Conservation (phyloP, 108 stramenopile genomes). For the Skeletonema marinoi region DNA sequence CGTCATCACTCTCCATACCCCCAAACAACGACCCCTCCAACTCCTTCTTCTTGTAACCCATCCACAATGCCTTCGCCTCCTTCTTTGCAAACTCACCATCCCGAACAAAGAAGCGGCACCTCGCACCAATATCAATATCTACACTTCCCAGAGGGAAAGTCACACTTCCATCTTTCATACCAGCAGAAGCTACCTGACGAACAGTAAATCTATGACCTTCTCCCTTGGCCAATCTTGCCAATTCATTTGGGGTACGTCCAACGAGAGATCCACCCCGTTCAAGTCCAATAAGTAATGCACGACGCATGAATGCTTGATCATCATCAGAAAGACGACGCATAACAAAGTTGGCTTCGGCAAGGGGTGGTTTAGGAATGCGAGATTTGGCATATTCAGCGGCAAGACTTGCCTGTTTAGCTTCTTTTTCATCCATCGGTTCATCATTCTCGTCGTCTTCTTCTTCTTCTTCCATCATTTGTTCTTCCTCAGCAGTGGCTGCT, state of each 20-base stretch:
- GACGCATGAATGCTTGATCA: constrained; percentile 84
- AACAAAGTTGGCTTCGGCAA: constrained; percentile 88
- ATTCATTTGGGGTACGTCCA: constrained; percentile 62
- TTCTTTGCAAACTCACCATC: constrained; percentile 86
- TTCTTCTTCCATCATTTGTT: constrained; percentile 47
- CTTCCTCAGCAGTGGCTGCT: constrained; percentile 58
- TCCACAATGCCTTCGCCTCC: constrained; percentile 86
- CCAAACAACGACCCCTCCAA: constrained; percentile 43
- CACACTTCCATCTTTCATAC: constrained; percentile 88
- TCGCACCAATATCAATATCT: constrained; percentile 68
- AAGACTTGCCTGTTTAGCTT: constrained; percentile 35
- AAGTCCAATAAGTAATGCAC: constrained; percentile 74
- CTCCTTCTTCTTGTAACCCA: constrained; percentile 77
- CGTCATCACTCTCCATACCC: constrained; percentile 8
- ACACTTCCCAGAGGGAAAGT: constrained; percentile 80
- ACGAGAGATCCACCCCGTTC: constrained; percentile 48
- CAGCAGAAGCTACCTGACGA: constrained; percentile 79
- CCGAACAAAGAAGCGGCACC: constrained; percentile 85
- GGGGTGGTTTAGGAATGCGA: constrained; percentile 78
- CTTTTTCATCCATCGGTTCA: constrained; percentile 18
- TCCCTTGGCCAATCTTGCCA: constrained; percentile 68
- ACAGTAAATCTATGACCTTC: constrained; percentile 79
- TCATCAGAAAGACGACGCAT: constrained; percentile 82
- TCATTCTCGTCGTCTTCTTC: constrained; percentile 49
- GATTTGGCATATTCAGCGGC: constrained; percentile 74